Evolutionary conservation across 2,329 filamentous ascomycete species (phyloP).

Genomic region (Trichoderma atrobrunneum): DNA sequence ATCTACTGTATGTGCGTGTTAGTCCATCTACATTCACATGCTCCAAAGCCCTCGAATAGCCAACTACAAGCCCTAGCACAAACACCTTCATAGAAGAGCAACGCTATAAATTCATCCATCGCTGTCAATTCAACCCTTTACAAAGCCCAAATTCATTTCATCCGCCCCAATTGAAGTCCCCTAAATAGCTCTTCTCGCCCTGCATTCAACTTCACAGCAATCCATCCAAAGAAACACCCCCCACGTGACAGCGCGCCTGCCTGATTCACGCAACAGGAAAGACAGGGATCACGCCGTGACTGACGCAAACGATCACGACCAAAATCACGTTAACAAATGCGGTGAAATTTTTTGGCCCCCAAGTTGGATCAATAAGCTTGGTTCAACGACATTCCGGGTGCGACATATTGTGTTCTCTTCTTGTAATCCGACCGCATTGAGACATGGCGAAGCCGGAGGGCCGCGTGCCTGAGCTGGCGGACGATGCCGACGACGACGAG

Average conservation of each 20-base stretch:
- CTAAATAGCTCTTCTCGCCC: too few relatives aligned
- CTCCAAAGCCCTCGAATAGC: background rate
- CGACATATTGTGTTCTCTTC: background rate
- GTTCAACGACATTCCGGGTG: background rate
- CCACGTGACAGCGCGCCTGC: slow-evolving; percentile 13
- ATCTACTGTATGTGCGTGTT: background rate
- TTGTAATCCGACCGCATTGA: background rate
- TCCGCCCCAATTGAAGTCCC: background rate
- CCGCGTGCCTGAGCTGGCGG: slow-evolving; percentile 27
- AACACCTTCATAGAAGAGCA: background rate
- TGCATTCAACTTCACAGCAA: background rate
- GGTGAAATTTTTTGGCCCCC: background rate
- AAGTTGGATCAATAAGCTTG: background rate
- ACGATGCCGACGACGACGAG: slow-evolving; percentile 52
- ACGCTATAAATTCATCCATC: background rate
- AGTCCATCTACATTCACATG: background rate
- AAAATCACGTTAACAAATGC: background rate
- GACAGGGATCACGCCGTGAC: background rate
- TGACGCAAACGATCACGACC: slow-evolving; percentile 18
- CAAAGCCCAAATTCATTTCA: background rate
- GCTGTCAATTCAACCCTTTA: background rate
- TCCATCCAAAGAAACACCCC: background rate
- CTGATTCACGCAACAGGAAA: background rate
- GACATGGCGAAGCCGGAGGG: background rate
- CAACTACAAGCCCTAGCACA: background rate